Evolutionary conservation across 176 grass and related monocot genomes (phyloP), one percentile per base, ranked within the genome.

Genomic region (Carex kokanica): DNA sequence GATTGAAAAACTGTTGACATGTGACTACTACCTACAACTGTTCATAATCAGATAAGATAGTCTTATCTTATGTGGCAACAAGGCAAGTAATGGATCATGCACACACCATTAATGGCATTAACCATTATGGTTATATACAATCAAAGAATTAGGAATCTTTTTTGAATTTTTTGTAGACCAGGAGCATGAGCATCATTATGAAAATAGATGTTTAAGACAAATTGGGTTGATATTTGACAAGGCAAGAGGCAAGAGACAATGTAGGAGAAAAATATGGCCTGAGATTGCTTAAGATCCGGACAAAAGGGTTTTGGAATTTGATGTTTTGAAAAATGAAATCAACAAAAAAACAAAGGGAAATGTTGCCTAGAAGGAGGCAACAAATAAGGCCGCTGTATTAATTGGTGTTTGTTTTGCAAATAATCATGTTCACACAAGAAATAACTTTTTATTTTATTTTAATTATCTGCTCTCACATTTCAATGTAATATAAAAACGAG

Each of bases 301-400:
- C 36, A 34, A 59, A 61, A 61, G 55, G 27, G 4, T 15, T 60
- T 79, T 93, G 74, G 77, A 60, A 53, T 31, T 31, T 77, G 14
- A 25, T 15, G 71, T 17, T 77, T 77, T 25, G 5, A 79, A 58
- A 43, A 36, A 58, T 67, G 41, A 53, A 86, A 87, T 86, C 70
- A 83, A 64, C 83, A 78, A 89, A 72, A 85, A 43, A 58, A 41
- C 8, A 38, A 38, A n/a, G 1, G 47, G 68, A 2, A 66, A 27
- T 84, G 49, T 38, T 88, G 84, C 80, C 83, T 29, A 81, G 66
- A 66, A 60, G 70, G 66, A 80, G 61, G 87, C 41, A n/a, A n/a
- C n/a, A n/a, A n/a, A n/a, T n/a, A n/a, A n/a, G n/a, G n/a, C n/a
- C n/a, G n/a, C n/a, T n/a, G n/a, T n/a, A n/a, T n/a, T n/a, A n/a